Percentiles rank a stretch among this genome's conserved stretches.
These are phyloP conservation scores for Arachis monticola DNA, from an alignment of 331 rosid species.

Conservation along the genomic window DNA sequence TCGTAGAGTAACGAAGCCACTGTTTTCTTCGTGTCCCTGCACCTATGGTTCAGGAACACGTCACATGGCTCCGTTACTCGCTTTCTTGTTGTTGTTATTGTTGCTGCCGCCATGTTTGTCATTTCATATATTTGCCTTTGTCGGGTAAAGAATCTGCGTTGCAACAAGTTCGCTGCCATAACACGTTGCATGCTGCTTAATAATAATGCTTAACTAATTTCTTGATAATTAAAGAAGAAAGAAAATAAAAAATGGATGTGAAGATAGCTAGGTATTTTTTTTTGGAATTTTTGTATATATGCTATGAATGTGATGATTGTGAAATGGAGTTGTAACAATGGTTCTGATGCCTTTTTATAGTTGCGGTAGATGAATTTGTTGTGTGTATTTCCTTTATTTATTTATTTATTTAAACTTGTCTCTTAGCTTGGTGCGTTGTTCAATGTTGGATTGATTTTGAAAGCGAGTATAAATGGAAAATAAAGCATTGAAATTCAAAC, in stretches of 20 bases:
- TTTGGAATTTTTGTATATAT: neutral
- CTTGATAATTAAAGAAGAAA: neutral
- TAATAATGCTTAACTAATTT: neutral
- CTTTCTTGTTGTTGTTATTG: neutral
- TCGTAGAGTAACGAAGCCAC: slow-evolving; percentile 73
- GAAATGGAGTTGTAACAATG: slow-evolving; percentile 19
- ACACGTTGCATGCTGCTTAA: slow-evolving; percentile 47
- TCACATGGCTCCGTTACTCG: slow-evolving; percentile 60
- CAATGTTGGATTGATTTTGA: slow-evolving; percentile 37
- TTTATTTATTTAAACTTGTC: neutral
- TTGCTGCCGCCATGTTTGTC: neutral
- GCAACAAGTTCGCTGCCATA: slow-evolving; percentile 40
- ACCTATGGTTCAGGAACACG: slow-evolving; percentile 81
- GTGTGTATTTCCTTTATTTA: neutral
- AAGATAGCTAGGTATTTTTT: neutral
- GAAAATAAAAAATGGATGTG: neutral
- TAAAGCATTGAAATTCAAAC: slow-evolving; percentile 40
- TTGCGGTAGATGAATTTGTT: neutral
- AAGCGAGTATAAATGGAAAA: slow-evolving; percentile 28
- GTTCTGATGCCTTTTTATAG: slow-evolving; percentile 30
- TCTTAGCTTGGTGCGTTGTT: slow-evolving; percentile 41
- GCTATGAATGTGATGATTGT: neutral
- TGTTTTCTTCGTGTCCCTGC: slow-evolving; percentile 75
- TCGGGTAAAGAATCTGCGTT: slow-evolving; percentile 40
- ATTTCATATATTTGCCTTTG: slow-evolving; percentile 28